Evolutionary conservation across 257 asterid genomes (phyloP).

Genomic region (Capsicum pubescens): DNA sequence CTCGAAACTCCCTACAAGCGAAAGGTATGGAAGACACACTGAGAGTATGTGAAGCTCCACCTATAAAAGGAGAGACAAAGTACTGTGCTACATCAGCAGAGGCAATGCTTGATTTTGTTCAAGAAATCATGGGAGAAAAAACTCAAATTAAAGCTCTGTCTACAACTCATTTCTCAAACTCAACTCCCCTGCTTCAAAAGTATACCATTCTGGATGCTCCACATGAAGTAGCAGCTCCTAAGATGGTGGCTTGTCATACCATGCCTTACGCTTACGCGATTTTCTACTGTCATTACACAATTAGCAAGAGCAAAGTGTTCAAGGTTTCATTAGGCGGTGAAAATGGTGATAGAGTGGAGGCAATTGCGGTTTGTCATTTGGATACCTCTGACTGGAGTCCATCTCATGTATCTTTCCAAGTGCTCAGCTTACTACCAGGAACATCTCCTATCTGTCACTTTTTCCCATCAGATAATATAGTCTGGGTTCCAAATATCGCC

Average conservation of each 20-base stretch:
- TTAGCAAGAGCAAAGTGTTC: slow-evolving; percentile 56
- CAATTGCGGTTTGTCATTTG: slow-evolving; percentile 84
- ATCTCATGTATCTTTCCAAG: slow-evolving; percentile 60
- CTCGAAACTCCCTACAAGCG: slow-evolving; percentile 67
- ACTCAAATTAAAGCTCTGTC: slow-evolving; percentile 42
- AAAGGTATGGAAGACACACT: slow-evolving; percentile 65
- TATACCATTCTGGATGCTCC: slow-evolving; percentile 49
- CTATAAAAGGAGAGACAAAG: slow-evolving; percentile 58
- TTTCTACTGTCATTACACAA: slow-evolving; percentile 70
- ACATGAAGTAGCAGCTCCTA: slow-evolving; percentile 44
- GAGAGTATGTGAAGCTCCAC: slow-evolving; percentile 51
- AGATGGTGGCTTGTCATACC: slow-evolving; percentile 69
- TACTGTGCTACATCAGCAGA: slow-evolving; percentile 70
- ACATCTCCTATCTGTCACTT: slow-evolving; percentile 75
- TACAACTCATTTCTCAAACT: slow-evolving; percentile 49
- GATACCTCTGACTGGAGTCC: slow-evolving; percentile 80
- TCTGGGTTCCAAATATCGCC: slow-evolving; percentile 49
- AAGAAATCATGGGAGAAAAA: slow-evolving; percentile 44
- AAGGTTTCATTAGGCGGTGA: slow-evolving; percentile 54
- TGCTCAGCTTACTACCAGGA: slow-evolving; percentile 69
- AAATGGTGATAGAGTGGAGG: slow-evolving; percentile 61
- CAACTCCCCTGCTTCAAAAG: slow-evolving; percentile 45
- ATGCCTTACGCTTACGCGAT: slow-evolving; percentile 77
- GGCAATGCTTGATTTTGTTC: slow-evolving; percentile 65
- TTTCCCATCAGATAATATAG: slow-evolving; percentile 81